Conservation (phyloP, 805 yeast species). For the Metschnikowia cerradonensis region DNA sequence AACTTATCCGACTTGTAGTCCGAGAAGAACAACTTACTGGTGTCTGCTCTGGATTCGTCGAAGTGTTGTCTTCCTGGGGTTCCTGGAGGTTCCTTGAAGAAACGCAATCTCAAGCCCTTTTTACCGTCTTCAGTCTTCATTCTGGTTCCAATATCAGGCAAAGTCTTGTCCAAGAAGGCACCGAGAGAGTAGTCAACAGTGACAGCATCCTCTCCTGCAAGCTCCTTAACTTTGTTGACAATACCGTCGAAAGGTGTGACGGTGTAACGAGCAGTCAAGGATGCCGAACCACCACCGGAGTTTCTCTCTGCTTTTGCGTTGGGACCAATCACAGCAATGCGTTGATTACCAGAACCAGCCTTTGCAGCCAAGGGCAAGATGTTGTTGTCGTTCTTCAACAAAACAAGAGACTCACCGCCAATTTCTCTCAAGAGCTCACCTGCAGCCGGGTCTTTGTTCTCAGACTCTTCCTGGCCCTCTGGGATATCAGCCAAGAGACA, state of each 20-base stretch:
- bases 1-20: slow-evolving; percentile 16
- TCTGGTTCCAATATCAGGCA: slow-evolving; percentile 29
- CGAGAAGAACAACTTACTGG: slow-evolving; percentile 16
- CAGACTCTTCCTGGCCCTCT: slow-evolving; percentile 27
- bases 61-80: slow-evolving; percentile 22
- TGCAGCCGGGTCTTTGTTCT: slow-evolving; percentile 15
- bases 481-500: slow-evolving; percentile 41
- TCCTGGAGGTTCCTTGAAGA: slow-evolving; percentile 28
- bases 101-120: slow-evolving; percentile 23
- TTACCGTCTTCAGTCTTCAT: slow-evolving; percentile 22
- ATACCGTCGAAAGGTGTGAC: slow-evolving; percentile 50
- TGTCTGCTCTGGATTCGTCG: slow-evolving; percentile 19
- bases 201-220: slow-evolving; percentile 18
- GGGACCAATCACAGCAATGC: slow-evolving; percentile 56
- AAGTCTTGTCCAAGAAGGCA: slow-evolving; percentile 27
- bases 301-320: slow-evolving; percentile 47
- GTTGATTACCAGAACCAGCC: slow-evolving; percentile 25
- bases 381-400: slow-evolving; percentile 49
- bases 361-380: slow-evolving; percentile 41
- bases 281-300: slow-evolving; percentile 67
- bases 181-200: slow-evolving; percentile 28
- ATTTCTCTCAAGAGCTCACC: slow-evolving; percentile 10
- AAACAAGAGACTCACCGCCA: slow-evolving; percentile 46
- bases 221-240: slow-evolving; percentile 20
- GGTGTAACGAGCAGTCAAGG: slow-evolving; percentile 47